Base-by-base conservation (phyloP, 2,329 filamentous ascomycete species). In the Fusarium udum region DNA sequence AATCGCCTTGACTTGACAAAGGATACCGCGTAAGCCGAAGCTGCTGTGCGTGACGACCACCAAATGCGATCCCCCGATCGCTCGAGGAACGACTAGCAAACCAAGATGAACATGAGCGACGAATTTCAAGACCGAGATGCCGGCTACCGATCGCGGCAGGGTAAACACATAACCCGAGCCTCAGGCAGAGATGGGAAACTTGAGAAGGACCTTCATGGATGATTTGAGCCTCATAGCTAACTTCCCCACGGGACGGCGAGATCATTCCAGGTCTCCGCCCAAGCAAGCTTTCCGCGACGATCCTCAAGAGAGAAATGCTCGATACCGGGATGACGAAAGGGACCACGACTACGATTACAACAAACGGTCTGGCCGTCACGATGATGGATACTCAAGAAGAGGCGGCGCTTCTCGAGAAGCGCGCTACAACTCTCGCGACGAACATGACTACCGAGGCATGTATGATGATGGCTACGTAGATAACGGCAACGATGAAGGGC, bases 61-160 rank as follows among this genome's bases (percentile, higher is more conserved):
- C 72, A 75, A 60, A 69, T 78, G 64, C 79, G 77, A 75, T 78
- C 80, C 61, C 74, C 79, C 68, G 79, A 79, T 63, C 73, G 76
- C 65, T 78, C 76, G 45, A 77, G 74, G 67, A 76, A 79, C 64
- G 53, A 75, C 56, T 77, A 80, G 62, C 72, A 75, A 62, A 75
- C 60, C 42, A 67, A 26, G 51, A 55, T 75, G 64, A 76, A 73
- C 55, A 61, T 67, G 67, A 74, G 73, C 66, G 68, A 78, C 57
- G 67, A 74, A 68, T 66, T 60, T 68, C 69, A 78, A 67, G 73
- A 76, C 71, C 74, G 71, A 78, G 79, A 82, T 77, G 82, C 84
- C 75, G 81, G 82, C 80, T 80, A 83, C 78, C 84, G 81, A 81
- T 82, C 83, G 83, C 83, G 85, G 84, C 85, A 87, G 84, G 86